Conservation (phyloP, 73 alveolate genomes). For the Stentor coeruleus region DNA sequence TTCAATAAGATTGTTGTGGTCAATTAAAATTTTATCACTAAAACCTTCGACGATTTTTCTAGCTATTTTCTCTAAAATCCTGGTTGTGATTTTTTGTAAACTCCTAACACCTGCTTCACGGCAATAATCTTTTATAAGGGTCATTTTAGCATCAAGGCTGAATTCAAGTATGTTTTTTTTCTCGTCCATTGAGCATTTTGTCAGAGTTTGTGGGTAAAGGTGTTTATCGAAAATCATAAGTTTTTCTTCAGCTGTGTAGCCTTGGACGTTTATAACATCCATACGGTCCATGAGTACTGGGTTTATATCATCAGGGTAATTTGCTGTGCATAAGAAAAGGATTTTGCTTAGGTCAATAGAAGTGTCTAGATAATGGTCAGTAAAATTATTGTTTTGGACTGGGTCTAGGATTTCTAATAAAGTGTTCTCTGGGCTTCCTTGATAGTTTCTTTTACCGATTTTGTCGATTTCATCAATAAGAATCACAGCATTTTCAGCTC, state of each 20-base stretch:
- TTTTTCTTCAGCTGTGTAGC: conserved; percentile 69
- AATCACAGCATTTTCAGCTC: conserved; percentile 72
- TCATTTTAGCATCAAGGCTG: conserved; percentile 40
- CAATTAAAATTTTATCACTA: conserved; percentile 35
- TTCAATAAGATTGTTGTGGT: conserved; percentile 53
- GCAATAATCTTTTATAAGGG: conserved; percentile 65
- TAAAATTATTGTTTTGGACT: conserved; percentile 57
- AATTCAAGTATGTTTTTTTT: conserved; percentile 14
- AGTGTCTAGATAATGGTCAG: conserved; percentile 69
- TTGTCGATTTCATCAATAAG: conserved; percentile 73
- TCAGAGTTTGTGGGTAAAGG: conserved; percentile 38
- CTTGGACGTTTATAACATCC: conserved; percentile 57
- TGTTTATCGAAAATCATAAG: conserved; percentile 55
- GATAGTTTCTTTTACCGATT: conserved; percentile 46
- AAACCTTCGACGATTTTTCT: conserved; percentile 45
- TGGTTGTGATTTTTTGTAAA: conserved; percentile 59
- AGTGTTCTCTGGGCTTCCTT: conserved; percentile 75
- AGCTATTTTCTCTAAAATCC: conserved; percentile 63
- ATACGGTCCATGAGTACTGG: conserved; percentile 59
- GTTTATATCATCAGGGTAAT: conserved; percentile 53
- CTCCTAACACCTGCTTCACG: conserved; percentile 74
- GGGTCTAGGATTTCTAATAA: conserved; percentile 78
- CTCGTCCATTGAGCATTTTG: conserved; percentile 41
- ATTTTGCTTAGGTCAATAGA: conserved; percentile 69
- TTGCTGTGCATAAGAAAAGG: conserved; percentile 70